Evolutionary conservation across 768 basidiomycete species (phyloP).

Genomic region (Tylopilus rubrobrunneus): DNA sequence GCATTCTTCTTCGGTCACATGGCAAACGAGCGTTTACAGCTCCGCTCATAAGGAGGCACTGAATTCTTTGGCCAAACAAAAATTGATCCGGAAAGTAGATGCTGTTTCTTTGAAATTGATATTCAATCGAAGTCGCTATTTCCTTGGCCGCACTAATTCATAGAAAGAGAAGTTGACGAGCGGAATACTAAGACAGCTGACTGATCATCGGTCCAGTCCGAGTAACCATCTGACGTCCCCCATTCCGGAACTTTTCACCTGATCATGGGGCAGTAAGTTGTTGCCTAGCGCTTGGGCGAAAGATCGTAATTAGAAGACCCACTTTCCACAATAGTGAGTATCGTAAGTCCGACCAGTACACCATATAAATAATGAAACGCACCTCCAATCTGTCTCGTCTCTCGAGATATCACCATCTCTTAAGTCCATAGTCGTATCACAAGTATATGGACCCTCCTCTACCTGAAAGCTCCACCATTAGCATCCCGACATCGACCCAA

Average conservation of each 20-base stretch:
- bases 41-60: not conserved
- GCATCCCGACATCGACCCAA: not conserved
- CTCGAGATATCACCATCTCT: too few relatives aligned
- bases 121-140: too few relatives aligned
- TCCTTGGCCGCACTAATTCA: too few relatives aligned
- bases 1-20: not conserved
- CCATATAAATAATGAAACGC: not conserved
- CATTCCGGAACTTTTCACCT: not conserved
- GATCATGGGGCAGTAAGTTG: too few relatives aligned
- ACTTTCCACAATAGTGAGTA: not conserved
- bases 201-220: not conserved
- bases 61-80: too few relatives aligned
- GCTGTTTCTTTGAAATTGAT: too few relatives aligned
- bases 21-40: not conserved
- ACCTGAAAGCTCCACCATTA: not conserved
- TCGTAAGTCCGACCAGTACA: not conserved
- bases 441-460: not conserved
- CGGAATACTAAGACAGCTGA: not conserved
- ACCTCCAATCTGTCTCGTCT: not conserved
- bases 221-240: not conserved
- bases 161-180: not conserved
- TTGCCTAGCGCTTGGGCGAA: not conserved
- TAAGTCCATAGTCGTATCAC: too few relatives aligned
- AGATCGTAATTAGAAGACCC: not conserved
- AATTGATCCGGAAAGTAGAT: too few relatives aligned